Percentiles rank a stretch among this genome's conserved stretches.
Conservation (phyloP, 1,284 basidiomycete species). For the Trichosporon sp. region DNA sequence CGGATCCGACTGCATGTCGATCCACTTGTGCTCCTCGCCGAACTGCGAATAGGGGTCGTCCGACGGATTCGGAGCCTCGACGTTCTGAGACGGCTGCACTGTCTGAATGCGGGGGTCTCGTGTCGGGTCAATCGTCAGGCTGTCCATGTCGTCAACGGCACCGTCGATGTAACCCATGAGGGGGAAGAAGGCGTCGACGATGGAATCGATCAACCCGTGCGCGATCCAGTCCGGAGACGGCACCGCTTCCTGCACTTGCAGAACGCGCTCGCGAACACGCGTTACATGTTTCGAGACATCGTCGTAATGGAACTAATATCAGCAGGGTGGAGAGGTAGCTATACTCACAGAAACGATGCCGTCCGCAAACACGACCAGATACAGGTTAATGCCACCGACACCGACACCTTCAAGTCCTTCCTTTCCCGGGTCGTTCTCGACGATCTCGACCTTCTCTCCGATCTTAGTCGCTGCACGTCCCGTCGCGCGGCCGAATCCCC, state of each 20-base stretch:
- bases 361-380: slow-evolving; percentile 79
- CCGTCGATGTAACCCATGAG: slow-evolving; percentile 75
- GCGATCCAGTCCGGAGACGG: slow-evolving; percentile 76
- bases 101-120: slow-evolving; percentile 12
- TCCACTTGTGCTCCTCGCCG: slow-evolving; percentile 13
- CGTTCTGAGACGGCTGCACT: not conserved
- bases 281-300: slow-evolving; percentile 84
- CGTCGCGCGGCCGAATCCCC: slow-evolving; percentile 39
- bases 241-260: slow-evolving; percentile 47
- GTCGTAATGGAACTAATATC: slow-evolving; percentile 78
- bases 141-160: slow-evolving; percentile 75
- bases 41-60: slow-evolving; percentile 17
- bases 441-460: slow-evolving; percentile 54
- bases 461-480: slow-evolving; percentile 31
- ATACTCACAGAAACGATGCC: slow-evolving; percentile 77
- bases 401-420: slow-evolving; percentile 58
- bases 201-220: slow-evolving; percentile 85
- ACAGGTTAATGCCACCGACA: slow-evolving; percentile 78
- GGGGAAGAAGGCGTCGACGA: slow-evolving; percentile 92
- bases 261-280: slow-evolving; percentile 67
- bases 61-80: slow-evolving; percentile 3
- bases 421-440: slow-evolving; percentile 56
- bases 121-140: slow-evolving; percentile 57
- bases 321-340: not conserved
- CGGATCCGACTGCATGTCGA: slow-evolving; percentile 19